Base-by-base conservation (phyloP, 495 filamentous ascomycete species). In the Bombardia bombarda region DNA sequence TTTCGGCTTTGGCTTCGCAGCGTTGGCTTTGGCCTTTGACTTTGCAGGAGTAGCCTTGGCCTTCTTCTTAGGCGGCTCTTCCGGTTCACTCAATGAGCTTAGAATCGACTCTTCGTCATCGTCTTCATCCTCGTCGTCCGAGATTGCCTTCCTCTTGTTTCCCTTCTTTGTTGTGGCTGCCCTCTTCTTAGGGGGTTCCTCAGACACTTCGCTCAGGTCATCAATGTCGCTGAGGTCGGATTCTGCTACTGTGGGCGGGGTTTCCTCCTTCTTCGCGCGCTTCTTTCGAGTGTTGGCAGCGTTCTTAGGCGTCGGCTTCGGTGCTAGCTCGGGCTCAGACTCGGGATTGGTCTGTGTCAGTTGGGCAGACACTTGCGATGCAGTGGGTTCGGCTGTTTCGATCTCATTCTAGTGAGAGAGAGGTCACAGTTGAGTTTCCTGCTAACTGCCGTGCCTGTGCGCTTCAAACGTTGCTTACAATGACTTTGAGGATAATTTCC, bases 401-500 rank as follows among this genome's bases (percentile, higher is more conserved):
- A 42, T 33, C 23, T 32, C 40, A 23, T 40, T 34, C 36, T 30
- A 40, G n/a, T n/a, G n/a, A n/a, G n/a, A n/a, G n/a, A n/a, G n/a
- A n/a, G n/a, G n/a, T n/a, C n/a, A n/a, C n/a, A n/a, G 26, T 7
- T 8, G 26, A 26, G 26, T 8, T 28, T 13, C 1, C 13, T 28
- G 26, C 26, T 2, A 28, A 13, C 26, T 10, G 10, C 10, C 10
- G 24, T 26, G 24, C n/a, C n/a, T n/a, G n/a, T n/a, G n/a, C n/a
- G n/a, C n/a, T n/a, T n/a, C n/a, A n/a, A n/a, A n/a, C n/a, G n/a
- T n/a, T 36, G 68, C 79, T 55, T 70, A 94, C 90, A 41, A 84
- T 74, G 60, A 79, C 76, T 13, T 75, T 69, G 45, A 74, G 71
- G 42, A 96, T 87, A 22, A 93, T 56, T 14, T 70, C 52, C 44